Evolutionary conservation across 2,329 filamentous ascomycete species (phyloP).

Genomic region (Cercospora sp.): DNA sequence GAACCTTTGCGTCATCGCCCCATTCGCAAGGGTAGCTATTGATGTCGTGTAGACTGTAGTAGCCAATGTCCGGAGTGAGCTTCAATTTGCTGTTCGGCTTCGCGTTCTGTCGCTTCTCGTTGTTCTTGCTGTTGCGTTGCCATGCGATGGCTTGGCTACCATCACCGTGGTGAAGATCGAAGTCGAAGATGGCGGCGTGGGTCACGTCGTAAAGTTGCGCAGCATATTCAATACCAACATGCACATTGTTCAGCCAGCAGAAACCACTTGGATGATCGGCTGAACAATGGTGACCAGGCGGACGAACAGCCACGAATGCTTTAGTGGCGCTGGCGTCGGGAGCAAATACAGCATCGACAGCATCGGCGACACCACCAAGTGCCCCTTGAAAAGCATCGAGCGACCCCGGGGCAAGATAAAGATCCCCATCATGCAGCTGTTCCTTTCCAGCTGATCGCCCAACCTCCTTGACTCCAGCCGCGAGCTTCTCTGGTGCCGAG

Average conservation of each 20-base stretch:
- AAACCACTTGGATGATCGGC: slow-evolving; percentile 88
- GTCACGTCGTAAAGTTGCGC: slow-evolving; percentile 81
- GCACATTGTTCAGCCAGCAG: slow-evolving; percentile 98
- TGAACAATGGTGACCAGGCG: slow-evolving; percentile 94
- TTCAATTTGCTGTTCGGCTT: slow-evolving; percentile 36
- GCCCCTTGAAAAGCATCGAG: slow-evolving; percentile 85
- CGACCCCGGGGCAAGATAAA: slow-evolving; percentile 88
- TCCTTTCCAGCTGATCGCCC: slow-evolving; percentile 59
- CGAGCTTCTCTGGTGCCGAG: slow-evolving; percentile 73
- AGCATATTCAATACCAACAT: slow-evolving; percentile 92
- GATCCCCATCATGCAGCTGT: slow-evolving; percentile 79
- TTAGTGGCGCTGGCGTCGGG: slow-evolving; percentile 45
- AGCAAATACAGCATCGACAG: slow-evolving; percentile 79
- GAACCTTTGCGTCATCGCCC: slow-evolving; percentile 91
- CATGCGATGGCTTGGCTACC: slow-evolving; percentile 95
- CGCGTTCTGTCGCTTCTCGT: slow-evolving; percentile 34
- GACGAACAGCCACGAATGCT: slow-evolving; percentile 88
- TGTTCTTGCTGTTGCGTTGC: slow-evolving; percentile 76
- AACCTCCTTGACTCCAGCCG: slow-evolving; percentile 75
- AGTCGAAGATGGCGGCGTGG: slow-evolving; percentile 90
- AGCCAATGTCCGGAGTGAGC: slow-evolving; percentile 64
- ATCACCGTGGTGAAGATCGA: slow-evolving; percentile 88
- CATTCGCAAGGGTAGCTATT: slow-evolving; percentile 96
- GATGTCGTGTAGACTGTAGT: slow-evolving; percentile 96
- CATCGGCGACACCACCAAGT: slow-evolving; percentile 89